Percentiles rank a stretch among this genome's conserved stretches.
Evolutionary conservation across 2,329 filamentous ascomycete species (phyloP).

Genomic region (Aureobasidium sp.): DNA sequence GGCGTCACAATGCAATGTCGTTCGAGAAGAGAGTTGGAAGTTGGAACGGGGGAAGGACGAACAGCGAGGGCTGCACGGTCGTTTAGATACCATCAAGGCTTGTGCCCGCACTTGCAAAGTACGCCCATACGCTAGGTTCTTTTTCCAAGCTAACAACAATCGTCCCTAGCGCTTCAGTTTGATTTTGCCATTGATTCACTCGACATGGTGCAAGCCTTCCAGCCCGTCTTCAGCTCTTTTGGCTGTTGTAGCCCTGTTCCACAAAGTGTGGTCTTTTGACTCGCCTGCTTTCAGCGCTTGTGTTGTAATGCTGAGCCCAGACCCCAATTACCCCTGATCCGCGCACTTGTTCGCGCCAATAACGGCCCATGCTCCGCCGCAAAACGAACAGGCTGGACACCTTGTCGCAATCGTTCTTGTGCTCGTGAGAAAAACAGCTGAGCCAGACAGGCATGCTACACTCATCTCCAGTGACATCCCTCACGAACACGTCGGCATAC

Average conservation of each 20-base stretch:
- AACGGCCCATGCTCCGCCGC: not conserved
- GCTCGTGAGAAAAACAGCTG: not conserved
- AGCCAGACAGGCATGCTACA: not conserved
- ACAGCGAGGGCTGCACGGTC: slow-evolving; percentile 4
- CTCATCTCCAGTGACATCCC: not conserved
- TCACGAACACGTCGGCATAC: not conserved
- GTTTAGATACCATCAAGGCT: slow-evolving; percentile 5
- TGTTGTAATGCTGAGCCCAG: not conserved
- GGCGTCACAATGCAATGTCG: slow-evolving; percentile 2
- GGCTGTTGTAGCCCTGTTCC: not conserved
- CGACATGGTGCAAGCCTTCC: not conserved
- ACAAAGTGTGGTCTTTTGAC: not conserved
- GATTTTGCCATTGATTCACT: not conserved
- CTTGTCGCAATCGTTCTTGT: not conserved
- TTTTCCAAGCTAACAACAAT: slow-evolving; percentile 3
- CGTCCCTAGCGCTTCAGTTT: not conserved
- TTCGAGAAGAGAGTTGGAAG: slow-evolving; percentile 4
- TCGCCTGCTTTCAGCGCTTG: not conserved
- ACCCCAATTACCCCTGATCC: slow-evolving; percentile 10
- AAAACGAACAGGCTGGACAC: not conserved
- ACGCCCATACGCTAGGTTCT: not conserved
- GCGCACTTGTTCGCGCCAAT: not conserved
- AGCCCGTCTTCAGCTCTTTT: slow-evolving; percentile 1
- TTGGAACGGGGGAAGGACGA: not conserved
- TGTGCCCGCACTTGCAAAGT: not conserved